phyloP scores from a whole-genome alignment of 2,329 filamentous ascomycete genomes.

The Cercospora brassicicola region DNA sequence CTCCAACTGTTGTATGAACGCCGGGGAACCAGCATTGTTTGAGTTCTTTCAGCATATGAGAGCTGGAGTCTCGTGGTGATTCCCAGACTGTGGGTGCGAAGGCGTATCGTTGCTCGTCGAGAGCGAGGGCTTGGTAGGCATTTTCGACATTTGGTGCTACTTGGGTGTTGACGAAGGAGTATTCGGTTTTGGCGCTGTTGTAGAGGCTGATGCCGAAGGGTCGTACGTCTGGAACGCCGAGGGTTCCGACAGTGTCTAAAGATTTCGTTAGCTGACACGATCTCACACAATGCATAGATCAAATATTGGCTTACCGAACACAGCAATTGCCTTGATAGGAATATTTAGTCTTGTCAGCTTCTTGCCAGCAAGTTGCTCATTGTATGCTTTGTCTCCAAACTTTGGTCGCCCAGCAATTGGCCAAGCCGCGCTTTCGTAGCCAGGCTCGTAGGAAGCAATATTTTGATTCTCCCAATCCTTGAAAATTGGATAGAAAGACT shows the following conservation, averaged over 20 bases:
- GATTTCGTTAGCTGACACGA: background rate
- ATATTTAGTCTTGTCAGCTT: constrained; percentile 34
- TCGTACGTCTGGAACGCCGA: constrained; percentile 47
- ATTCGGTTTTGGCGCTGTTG: constrained; percentile 31
- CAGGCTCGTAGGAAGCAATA: constrained; percentile 18
- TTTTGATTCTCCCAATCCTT: constrained; percentile 35
- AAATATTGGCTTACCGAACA: constrained; percentile 32
- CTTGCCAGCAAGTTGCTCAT: constrained; percentile 38
- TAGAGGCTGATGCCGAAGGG: constrained; percentile 29
- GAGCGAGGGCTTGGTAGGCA: constrained; percentile 44
- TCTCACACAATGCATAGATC: background rate
- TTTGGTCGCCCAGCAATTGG: constrained; percentile 40
- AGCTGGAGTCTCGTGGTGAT: constrained; percentile 25
- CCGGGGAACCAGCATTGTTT: constrained; percentile 50
- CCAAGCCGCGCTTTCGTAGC: constrained; percentile 20
- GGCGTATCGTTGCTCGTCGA: constrained; percentile 42
- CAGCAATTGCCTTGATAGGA: constrained; percentile 42
- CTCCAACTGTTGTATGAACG: constrained; percentile 45
- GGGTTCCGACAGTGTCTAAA: constrained; percentile 43
- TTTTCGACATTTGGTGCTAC: constrained; percentile 39
- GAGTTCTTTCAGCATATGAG: constrained; percentile 42
- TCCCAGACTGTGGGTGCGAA: constrained; percentile 45
- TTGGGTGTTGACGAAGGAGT: constrained; percentile 49
- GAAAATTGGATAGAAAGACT: constrained; percentile 32
- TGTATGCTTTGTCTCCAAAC: constrained; percentile 42